These are phyloP conservation scores for Entomortierella beljakovae DNA, from an alignment of 192 early-diverging fungal genomes.

Conservation along the genomic window DNA sequence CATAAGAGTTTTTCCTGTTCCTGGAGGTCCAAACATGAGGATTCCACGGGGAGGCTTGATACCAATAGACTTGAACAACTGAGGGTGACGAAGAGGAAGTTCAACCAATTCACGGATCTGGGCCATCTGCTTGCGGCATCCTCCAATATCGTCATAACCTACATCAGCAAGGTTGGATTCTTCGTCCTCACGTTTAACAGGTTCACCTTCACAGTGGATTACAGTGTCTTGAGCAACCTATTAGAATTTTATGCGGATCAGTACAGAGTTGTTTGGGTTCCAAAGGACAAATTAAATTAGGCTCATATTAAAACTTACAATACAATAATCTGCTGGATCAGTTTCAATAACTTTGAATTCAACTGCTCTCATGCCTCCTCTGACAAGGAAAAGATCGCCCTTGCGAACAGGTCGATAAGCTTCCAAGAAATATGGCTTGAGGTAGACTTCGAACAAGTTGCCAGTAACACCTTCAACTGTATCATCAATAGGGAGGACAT, in stretches of 20 bases:
- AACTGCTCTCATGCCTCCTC: slow-evolving; percentile 96
- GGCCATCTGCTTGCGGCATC: slow-evolving; percentile 98
- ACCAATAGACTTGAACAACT: slow-evolving; percentile 98
- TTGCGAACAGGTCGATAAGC: slow-evolving; percentile 97
- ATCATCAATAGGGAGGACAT: slow-evolving; percentile 97
- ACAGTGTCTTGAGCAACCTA: slow-evolving; percentile 97
- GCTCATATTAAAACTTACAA: slow-evolving; percentile 69
- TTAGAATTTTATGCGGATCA: not conserved
- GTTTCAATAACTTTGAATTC: slow-evolving; percentile 99
- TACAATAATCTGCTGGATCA: slow-evolving; percentile 97
- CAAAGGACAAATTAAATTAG: not conserved
- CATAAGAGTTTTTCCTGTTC: slow-evolving; percentile 99
- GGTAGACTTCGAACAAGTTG: slow-evolving; percentile 96
- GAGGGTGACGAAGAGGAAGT: slow-evolving; percentile 96
- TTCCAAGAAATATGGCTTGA: slow-evolving; percentile 99
- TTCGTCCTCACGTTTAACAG: slow-evolving; percentile 99
- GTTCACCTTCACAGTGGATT: slow-evolving; percentile 98
- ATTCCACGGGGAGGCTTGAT: slow-evolving; percentile 99
- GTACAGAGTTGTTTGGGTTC: not conserved
- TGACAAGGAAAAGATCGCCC: slow-evolving; percentile 94
- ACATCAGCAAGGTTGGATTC: slow-evolving; percentile 92
- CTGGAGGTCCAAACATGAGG: slow-evolving; percentile 97
- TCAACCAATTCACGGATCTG: slow-evolving; percentile 99
- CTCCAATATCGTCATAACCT: slow-evolving; percentile 99
- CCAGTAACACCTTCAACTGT: slow-evolving; percentile 98